A percentile compares a stretch with the other conserved stretches of the same genome.
Evolutionary conservation across 129 eudicot genomes (phyloP).

Genomic region (Tanacetum coccineum): DNA sequence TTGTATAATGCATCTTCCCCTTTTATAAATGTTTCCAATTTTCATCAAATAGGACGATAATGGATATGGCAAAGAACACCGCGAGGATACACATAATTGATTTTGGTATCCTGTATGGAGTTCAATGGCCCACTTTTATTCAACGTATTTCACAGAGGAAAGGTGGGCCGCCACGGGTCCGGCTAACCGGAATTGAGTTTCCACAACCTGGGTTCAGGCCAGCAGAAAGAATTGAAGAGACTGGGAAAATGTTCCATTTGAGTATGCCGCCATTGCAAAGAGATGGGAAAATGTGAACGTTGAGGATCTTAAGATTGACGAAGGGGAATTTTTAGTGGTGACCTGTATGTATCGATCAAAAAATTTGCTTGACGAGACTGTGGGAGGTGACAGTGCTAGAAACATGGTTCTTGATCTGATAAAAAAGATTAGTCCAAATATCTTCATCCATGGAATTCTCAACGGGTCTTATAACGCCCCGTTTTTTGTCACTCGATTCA

Average conservation of each 20-base stretch:
- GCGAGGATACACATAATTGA: too few relatives aligned
- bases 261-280: slow-evolving; percentile 62
- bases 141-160: slow-evolving; percentile 50
- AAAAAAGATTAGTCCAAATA: slow-evolving; percentile 49
- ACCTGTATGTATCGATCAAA: slow-evolving; percentile 56
- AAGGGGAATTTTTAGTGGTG: slow-evolving; percentile 54
- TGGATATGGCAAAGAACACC: too few relatives aligned
- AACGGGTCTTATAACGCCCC: too few relatives aligned
- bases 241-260: slow-evolving; percentile 71
- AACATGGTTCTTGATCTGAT: slow-evolving; percentile 53
- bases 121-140: slow-evolving; percentile 81
- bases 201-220: slow-evolving; percentile 89
- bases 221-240: slow-evolving; percentile 64
- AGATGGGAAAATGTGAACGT: slow-evolving; percentile 59
- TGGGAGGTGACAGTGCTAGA: slow-evolving; percentile 56
- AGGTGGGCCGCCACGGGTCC: slow-evolving; percentile 64
- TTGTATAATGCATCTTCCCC: slow-evolving; percentile 55
- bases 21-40: slow-evolving; percentile 49
- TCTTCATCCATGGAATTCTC: too few relatives aligned
- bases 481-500: too few relatives aligned
- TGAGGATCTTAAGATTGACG: slow-evolving; percentile 60
- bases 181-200: slow-evolving; percentile 78
- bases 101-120: slow-evolving; percentile 75
- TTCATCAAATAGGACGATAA: too few relatives aligned
- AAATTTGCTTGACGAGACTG: slow-evolving; percentile 71